Conservation (phyloP, 768 basidiomycete genomes). For the Cyathus striatus region DNA sequence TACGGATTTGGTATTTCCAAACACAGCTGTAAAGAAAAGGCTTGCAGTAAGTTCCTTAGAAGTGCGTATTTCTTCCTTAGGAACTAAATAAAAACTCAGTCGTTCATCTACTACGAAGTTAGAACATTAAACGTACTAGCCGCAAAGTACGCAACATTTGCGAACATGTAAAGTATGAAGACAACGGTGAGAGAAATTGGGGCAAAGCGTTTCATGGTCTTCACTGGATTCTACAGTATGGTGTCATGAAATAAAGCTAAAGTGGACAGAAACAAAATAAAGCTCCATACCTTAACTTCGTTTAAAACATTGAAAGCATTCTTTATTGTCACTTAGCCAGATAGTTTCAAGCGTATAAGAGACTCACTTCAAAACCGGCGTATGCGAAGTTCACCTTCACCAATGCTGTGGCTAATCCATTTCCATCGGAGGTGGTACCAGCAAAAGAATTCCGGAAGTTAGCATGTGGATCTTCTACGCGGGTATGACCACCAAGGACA, state of each 20-base stretch:
- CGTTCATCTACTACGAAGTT: neutral
- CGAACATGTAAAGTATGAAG: slow-evolving; percentile 42
- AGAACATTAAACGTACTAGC: slow-evolving; percentile 17
- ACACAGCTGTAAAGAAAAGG: slow-evolving; percentile 46
- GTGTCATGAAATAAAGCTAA: neutral
- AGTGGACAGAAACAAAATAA: neutral
- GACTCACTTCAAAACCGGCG: slow-evolving; percentile 26
- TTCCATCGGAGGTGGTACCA: slow-evolving; percentile 45
- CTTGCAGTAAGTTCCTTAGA: slow-evolving; percentile 42
- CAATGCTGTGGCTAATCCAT: slow-evolving; percentile 33
- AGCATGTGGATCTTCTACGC: slow-evolving; percentile 47
- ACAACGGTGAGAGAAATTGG: slow-evolving; percentile 40
- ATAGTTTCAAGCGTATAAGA: neutral
- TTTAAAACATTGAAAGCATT: slow-evolving; percentile 44
- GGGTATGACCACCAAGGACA: slow-evolving; percentile 54
- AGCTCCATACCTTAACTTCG: slow-evolving; percentile 27
- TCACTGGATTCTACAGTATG: slow-evolving; percentile 28
- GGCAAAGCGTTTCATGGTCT: slow-evolving; percentile 39
- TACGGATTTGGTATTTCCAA: slow-evolving; percentile 30
- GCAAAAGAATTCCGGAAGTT: slow-evolving; percentile 57
- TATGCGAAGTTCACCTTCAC: slow-evolving; percentile 35
- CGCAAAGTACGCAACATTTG: slow-evolving; percentile 37
- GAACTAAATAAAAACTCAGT: slow-evolving; percentile 21
- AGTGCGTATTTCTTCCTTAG: slow-evolving; percentile 34
- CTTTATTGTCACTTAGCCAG: slow-evolving; percentile 3